These are phyloP conservation scores for Fusarium sp. DNA, from an alignment of 2,329 filamentous ascomycete species.

Conservation along the genomic window DNA sequence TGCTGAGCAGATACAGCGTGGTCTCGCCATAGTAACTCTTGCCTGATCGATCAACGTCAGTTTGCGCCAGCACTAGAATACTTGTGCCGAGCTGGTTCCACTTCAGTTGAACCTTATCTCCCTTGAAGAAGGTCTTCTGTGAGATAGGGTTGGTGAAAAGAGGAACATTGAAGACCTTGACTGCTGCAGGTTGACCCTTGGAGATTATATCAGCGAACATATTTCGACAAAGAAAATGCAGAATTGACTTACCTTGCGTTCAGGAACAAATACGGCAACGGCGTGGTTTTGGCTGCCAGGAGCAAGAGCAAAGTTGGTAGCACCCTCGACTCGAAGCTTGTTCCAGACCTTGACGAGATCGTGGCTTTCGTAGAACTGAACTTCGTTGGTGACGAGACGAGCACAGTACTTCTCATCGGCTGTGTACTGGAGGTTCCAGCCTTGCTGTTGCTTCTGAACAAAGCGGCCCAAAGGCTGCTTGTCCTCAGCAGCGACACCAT, in stretches of 20 bases:
- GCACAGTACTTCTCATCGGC: slow-evolving; percentile 94
- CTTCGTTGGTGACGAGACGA: slow-evolving; percentile 94
- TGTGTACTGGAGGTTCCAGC: slow-evolving; percentile 98
- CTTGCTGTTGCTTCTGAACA: slow-evolving; percentile 94
- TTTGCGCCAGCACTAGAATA: slow-evolving; percentile 94
- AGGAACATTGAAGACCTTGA: slow-evolving; percentile 95
- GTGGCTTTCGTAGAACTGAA: slow-evolving; percentile 94
- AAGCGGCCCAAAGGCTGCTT: slow-evolving; percentile 87
- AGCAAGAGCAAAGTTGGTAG: slow-evolving; percentile 88
- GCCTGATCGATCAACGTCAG: slow-evolving; percentile 96
- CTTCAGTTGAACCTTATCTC: slow-evolving; percentile 98
- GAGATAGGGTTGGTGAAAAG: slow-evolving; percentile 86
- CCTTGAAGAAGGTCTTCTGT: slow-evolving; percentile 99
- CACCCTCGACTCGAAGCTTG: slow-evolving; percentile 92
- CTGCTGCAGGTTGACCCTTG: slow-evolving; percentile 90
- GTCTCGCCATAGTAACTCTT: slow-evolving; percentile 99
- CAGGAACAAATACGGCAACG: slow-evolving; percentile 93
- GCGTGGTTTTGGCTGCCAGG: slow-evolving; percentile 87
- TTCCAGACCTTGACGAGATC: slow-evolving; percentile 92
- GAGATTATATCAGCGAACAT: slow-evolving; percentile 33
- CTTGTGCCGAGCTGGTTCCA: slow-evolving; percentile 96
- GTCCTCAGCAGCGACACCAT: slow-evolving; percentile 70
- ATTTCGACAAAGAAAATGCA: neutral
- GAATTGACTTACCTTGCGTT: slow-evolving; percentile 79
- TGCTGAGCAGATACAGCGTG: slow-evolving; percentile 93